Base-by-base conservation (phyloP, 208 protist species). In the Leishmania braziliensis region DNA sequence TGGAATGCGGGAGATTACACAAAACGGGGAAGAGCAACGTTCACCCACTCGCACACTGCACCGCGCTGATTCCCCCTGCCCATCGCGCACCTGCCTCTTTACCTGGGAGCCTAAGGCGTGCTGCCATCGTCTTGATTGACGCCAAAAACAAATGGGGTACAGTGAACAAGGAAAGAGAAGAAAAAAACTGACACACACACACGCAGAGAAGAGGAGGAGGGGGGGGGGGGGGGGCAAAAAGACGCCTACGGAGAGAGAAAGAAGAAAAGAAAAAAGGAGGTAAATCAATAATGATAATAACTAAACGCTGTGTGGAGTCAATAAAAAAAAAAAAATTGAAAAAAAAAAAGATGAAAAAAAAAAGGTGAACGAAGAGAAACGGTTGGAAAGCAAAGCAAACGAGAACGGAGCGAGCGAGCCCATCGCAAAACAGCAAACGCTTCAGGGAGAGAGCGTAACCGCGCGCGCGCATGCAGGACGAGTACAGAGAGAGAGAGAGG, bases 201-300 rank as follows among this genome's bases (percentile, higher is more conserved):
- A 23, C 26, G 26, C 66, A 18, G 65, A 39, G 8, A 48, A 33
- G 10, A 23, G 23, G 33, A 23, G 65, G 20, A n/a, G 26, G 23
- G 39, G 10, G 36, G 6, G 10, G 9, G 29, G 39, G 48, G 51
- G 10, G 26, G 36, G 23, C 12, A 12, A 18, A 14, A 36, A 4
- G 26, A 2, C 29, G 20, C 2, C 8, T 33, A n/a, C 29, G 36
- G 53, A 18, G 74, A 39, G 43, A 14, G 46, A n/a, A 29, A 16
- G 50, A 29, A 53, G 33, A 50, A 1, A 5, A 48, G 71, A 62
- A 29, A 58, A 18, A 1, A 26, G 39, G 46, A 33, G 53, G 18
- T 3, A 62, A 66, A 65, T 20, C n/a, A 77, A n/a, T 20, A 66
- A 56, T 75, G 74, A 65, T 63, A 12, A 73, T 54, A 83, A 54